Evolutionary conservation across 2,329 filamentous ascomycete genomes (phyloP).

Genomic region (Boeremia lycopersici): DNA sequence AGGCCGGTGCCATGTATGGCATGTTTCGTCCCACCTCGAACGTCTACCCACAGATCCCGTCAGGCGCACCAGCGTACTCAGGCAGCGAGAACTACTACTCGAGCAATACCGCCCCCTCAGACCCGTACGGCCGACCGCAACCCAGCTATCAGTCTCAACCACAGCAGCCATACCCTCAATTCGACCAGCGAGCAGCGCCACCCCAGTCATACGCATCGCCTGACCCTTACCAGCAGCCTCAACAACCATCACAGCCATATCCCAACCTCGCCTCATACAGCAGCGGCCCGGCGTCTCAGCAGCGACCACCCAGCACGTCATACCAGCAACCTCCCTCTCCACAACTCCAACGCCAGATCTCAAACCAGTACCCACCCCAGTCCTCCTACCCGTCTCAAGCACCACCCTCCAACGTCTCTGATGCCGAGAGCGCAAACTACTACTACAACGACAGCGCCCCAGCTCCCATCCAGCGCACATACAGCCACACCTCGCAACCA

Average conservation of each 20-base stretch:
- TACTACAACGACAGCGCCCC: constrained; percentile 40
- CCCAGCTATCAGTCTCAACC: constrained; percentile 55
- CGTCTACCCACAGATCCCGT: constrained; percentile 72
- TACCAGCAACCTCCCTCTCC: constrained; percentile 45
- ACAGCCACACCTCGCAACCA: constrained; percentile 41
- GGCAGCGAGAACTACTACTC: constrained; percentile 84
- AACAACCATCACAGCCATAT: constrained; percentile 45
- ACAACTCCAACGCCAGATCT: constrained; percentile 44
- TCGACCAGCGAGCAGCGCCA: constrained; percentile 40
- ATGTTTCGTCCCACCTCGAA: constrained; percentile 58
- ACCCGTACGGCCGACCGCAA: constrained; percentile 57
- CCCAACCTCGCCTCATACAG: constrained; percentile 37
- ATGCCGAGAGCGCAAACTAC: constrained; percentile 42
- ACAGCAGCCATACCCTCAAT: constrained; percentile 50
- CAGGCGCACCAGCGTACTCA: constrained; percentile 46
- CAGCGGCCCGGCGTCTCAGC: constrained; percentile 29
- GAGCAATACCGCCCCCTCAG: constrained; percentile 61
- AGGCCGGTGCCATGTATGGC: constrained; percentile 62
- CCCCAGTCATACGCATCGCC: constrained; percentile 35
- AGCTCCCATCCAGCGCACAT: constrained; percentile 36
- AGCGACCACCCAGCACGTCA: constrained; percentile 26
- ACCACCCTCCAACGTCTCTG: constrained; percentile 39
- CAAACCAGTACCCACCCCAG: constrained; percentile 43
- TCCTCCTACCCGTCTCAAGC: constrained; percentile 44
- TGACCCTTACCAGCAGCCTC: constrained; percentile 43